Conservation (phyloP, 768 basidiomycete genomes). For the Roridomyces roridus region DNA sequence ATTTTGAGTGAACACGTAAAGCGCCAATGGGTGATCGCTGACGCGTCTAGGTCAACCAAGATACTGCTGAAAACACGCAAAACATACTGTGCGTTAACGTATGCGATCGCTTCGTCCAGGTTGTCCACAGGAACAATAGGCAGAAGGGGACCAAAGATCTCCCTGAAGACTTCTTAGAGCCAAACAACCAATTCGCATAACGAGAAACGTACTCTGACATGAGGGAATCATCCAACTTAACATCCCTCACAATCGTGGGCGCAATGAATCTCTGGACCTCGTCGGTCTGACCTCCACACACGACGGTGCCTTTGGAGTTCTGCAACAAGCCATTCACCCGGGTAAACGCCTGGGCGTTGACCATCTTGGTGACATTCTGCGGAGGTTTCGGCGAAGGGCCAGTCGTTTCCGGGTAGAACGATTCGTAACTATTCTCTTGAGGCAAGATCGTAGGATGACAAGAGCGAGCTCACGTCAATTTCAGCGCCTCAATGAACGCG, state of each 20-base stretch:
- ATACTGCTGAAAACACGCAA: not conserved
- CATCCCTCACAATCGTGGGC: conserved; percentile 74
- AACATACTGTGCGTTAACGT: conserved; percentile 63
- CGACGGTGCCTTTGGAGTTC: conserved; percentile 67
- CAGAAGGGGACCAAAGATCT: conserved; percentile 85
- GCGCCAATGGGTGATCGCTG: conserved; percentile 75
- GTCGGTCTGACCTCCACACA: conserved; percentile 67
- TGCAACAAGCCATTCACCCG: conserved; percentile 71
- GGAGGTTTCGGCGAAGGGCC: not conserved
- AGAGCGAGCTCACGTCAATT: conserved; percentile 39
- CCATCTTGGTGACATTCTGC: conserved; percentile 45
- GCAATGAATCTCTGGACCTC: conserved; percentile 66
- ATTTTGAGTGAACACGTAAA: conserved; percentile 80
- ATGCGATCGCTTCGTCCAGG: conserved; percentile 73
- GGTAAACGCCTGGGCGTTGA: conserved; percentile 58
- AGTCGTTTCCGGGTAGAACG: conserved; percentile 60
- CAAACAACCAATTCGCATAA: not conserved
- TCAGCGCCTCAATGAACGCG: conserved; percentile 49
- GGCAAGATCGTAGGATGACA: not conserved
- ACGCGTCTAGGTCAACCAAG: not conserved
- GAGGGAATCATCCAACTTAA: conserved; percentile 67
- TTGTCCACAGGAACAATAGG: conserved; percentile 76
- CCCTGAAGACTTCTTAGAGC: conserved; percentile 47
- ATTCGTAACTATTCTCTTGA: conserved; percentile 45
- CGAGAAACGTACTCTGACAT: conserved; percentile 70